These are phyloP conservation scores for Mortierella sp. DNA, from an alignment of 371 early-diverging fungal species.

Conservation along the genomic window DNA sequence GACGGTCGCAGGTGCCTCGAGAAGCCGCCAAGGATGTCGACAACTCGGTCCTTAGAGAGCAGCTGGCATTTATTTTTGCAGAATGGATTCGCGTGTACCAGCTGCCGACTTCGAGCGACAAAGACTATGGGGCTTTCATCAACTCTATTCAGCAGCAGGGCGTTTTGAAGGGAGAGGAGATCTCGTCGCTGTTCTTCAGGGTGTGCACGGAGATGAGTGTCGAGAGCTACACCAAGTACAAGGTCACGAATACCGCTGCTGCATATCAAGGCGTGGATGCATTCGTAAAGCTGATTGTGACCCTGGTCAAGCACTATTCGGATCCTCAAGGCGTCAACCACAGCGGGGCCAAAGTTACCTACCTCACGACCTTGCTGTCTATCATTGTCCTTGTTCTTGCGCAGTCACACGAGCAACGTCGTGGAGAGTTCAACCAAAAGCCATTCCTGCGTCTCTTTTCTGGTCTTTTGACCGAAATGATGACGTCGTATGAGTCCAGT, in stretches of 20 bases:
- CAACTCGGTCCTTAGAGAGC: conserved; percentile 69
- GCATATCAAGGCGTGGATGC: conserved; percentile 88
- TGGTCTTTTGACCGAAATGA: conserved; percentile 85
- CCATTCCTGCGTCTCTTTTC: conserved; percentile 93
- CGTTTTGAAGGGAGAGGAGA: conserved; percentile 79
- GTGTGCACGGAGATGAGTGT: conserved; percentile 87
- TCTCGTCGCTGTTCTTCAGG: conserved; percentile 88
- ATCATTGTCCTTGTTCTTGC: conserved; percentile 87
- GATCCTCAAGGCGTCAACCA: conserved; percentile 61
- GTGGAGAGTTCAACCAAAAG: conserved; percentile 88
- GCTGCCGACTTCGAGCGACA: conserved; percentile 84
- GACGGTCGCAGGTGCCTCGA: conserved; percentile 28
- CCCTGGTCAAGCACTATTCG: conserved; percentile 70
- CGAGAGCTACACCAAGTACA: conserved; percentile 77
- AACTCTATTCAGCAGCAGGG: conserved; percentile 82
- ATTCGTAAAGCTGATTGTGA: conserved; percentile 81
- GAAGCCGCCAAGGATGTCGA: conserved; percentile 56
- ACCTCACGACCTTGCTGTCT: conserved; percentile 83
- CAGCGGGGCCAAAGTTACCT: conserved; percentile 63
- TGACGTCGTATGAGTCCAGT: conserved; percentile 75
- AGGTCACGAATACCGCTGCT: conserved; percentile 60
- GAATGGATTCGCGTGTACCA: conserved; percentile 94
- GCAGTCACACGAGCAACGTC: conserved; percentile 84
- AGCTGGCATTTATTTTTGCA: conserved; percentile 75
- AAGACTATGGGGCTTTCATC: conserved; percentile 72